Percentiles rank a stretch among this genome's conserved stretches.
Conservation (phyloP, 1,284 basidiomycete genomes). For the Leccinum insigne region DNA sequence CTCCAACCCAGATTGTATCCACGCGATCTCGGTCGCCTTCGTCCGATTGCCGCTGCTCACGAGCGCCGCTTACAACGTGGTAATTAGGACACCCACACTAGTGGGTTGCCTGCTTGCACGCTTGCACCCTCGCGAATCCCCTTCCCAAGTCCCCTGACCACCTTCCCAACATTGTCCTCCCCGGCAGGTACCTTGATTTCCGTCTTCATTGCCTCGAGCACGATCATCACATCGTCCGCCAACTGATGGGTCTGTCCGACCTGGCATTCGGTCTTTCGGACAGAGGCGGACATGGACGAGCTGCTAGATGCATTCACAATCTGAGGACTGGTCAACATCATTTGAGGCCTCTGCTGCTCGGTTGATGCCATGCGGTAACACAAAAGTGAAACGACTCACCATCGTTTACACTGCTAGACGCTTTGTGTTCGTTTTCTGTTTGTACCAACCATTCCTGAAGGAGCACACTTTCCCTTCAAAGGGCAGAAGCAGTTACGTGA, state of each 20-base stretch:
- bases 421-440: slow-evolving; percentile 15
- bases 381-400: slow-evolving; percentile 7
- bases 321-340: slow-evolving; percentile 26
- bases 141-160: slow-evolving; percentile 40
- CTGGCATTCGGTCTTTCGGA: slow-evolving; percentile 57
- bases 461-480: slow-evolving; percentile 22
- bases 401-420: neutral
- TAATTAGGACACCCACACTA: slow-evolving; percentile 35
- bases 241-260: slow-evolving; percentile 46
- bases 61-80: too few relatives aligned
- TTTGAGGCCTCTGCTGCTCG: slow-evolving; percentile 4
- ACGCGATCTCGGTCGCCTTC: too few relatives aligned
- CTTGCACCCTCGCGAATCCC: slow-evolving; percentile 42
- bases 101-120: slow-evolving; percentile 46
- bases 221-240: slow-evolving; percentile 49
- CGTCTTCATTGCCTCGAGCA: slow-evolving; percentile 78
- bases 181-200: slow-evolving; percentile 54
- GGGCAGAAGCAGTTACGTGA: neutral
- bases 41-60: too few relatives aligned
- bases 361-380: neutral
- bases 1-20: too few relatives aligned
- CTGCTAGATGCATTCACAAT: slow-evolving; percentile 8
- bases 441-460: slow-evolving; percentile 26
- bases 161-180: slow-evolving; percentile 46
- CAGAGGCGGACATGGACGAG: slow-evolving; percentile 51